Base-by-base conservation (phyloP, 2,329 filamentous ascomycete genomes). In the Myriangium duriaei region DNA sequence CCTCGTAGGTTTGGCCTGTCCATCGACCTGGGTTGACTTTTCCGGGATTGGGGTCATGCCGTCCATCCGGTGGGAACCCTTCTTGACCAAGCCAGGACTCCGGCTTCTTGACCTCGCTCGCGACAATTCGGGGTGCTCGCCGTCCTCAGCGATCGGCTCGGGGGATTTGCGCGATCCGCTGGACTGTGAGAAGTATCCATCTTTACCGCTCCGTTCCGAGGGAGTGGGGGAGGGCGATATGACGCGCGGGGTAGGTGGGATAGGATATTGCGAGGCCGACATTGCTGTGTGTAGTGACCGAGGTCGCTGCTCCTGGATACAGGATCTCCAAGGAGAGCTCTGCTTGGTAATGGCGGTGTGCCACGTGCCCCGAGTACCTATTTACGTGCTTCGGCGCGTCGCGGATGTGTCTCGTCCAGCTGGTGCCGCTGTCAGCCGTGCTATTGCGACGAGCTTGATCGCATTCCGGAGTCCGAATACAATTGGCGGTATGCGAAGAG, bases 151-250 rank as follows among this genome's bases (percentile, higher is more conserved):
- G 40, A 84, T 76, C 4, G 72, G 65, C 26, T 67, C 61, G 11
- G 73, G 69, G 16, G 69, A 63, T 37, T 73, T 66, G 49, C 69
- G 68, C 41, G 75, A 72, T 37, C 76, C 70, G 51, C 69, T 68
- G 42, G 79, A 71, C 39, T 80, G 84, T 7, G 76, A 81, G 47
- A 74, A 76, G 59, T 92, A 78, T 44, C 71, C 70, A n/a, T 79
- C 62, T 47, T 55, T 59, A 14, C 45, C 71, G 47, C 68, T 68
- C 30, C 54, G 57, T 41, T 79, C 75, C 14, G 75, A 78, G 1
- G 76, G 76, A 2, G 81, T 79, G 29, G 87, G 86, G 39, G 85
- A 91, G 29, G 87, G 86, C 10, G 85, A 92, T 49, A 91, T 92
- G 49, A 95, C 82, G 53, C 85, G 79, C 52, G 86, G 86, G 40